Evolutionary conservation across 2,329 filamentous ascomycete genomes (phyloP).

Genomic region (Colletotrichum navitas): DNA sequence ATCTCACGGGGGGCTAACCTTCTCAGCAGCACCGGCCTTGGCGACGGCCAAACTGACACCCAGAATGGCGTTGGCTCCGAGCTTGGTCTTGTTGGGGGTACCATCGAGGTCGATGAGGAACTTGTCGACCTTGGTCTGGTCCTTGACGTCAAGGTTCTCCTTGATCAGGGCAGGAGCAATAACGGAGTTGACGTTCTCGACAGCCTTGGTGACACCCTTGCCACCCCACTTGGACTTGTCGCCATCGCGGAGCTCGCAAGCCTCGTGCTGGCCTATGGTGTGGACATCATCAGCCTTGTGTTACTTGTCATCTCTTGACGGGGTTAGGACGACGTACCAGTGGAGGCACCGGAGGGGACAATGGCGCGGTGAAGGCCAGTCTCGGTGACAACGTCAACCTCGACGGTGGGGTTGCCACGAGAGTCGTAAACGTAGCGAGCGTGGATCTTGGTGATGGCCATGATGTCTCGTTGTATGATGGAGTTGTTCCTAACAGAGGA

Average conservation of each 20-base stretch:
- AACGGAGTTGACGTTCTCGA: constrained; percentile 85
- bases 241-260: constrained; percentile 89
- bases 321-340: constrained; percentile 69
- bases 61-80: constrained; percentile 90
- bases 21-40: constrained; percentile 91
- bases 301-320: constrained; percentile 41
- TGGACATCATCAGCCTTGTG: constrained; percentile 47
- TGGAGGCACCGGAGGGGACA: constrained; percentile 92
- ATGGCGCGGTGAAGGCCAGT: constrained; percentile 94
- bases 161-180: constrained; percentile 87
- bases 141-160: constrained; percentile 86
- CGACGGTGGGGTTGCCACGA: constrained; percentile 96
- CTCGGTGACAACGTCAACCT: constrained; percentile 94
- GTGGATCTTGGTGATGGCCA: constrained; percentile 93
- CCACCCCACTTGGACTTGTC: constrained; percentile 89
- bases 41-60: constrained; percentile 87
- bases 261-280: constrained; percentile 83
- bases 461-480: constrained; percentile 61
- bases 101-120: constrained; percentile 90
- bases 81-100: constrained; percentile 86
- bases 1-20: constrained; percentile 59
- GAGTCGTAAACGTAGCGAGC: constrained; percentile 98
- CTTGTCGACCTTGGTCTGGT: constrained; percentile 85
- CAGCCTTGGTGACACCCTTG: constrained; percentile 89
- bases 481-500: constrained; percentile 29